Evolutionary conservation across 768 basidiomycete genomes (phyloP).

Genomic region (Calocera cornea): DNA sequence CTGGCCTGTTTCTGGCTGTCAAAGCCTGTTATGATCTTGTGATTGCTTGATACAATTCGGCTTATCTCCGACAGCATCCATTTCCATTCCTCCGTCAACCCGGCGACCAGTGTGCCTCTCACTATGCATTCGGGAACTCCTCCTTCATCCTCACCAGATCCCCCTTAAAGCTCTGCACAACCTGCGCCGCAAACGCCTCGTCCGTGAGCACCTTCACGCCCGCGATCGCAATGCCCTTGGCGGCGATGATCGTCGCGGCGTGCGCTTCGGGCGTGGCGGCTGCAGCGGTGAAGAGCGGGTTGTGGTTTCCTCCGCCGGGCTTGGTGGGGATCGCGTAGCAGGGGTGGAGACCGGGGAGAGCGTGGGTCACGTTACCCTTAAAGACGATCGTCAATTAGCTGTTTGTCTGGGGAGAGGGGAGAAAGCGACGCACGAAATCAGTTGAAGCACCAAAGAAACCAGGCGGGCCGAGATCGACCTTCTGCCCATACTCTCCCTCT

Average conservation of each 20-base stretch:
- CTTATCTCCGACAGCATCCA: no score
- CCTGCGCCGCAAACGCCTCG: conserved; percentile 46
- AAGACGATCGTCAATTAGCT: not conserved
- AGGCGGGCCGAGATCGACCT: conserved; percentile 41
- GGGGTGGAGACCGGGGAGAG: not conserved
- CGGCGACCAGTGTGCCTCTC: no score
- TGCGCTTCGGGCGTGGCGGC: conserved; percentile 51
- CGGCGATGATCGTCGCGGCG: conserved; percentile 48
- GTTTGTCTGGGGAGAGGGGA: not conserved
- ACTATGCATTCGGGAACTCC: not conserved
- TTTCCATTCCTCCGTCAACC: no score
- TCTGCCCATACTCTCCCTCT: conserved; percentile 39
- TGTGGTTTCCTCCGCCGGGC: conserved; percentile 64
- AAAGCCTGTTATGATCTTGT: no score
- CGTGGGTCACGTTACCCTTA: not conserved
- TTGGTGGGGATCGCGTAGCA: conserved; percentile 56
- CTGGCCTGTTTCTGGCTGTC: no score
- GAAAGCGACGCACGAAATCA: conserved; percentile 40
- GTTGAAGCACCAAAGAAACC: conserved; percentile 66
- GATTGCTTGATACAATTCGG: no score
- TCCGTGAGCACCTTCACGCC: conserved; percentile 61
- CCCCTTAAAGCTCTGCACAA: conserved; percentile 15
- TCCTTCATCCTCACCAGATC: not conserved
- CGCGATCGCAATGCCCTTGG: conserved; percentile 56
- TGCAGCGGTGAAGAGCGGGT: conserved; percentile 47